These are phyloP conservation scores for Yamadazyma paraphyllophila DNA, from an alignment of 805 yeast species.

Conservation along the genomic window DNA sequence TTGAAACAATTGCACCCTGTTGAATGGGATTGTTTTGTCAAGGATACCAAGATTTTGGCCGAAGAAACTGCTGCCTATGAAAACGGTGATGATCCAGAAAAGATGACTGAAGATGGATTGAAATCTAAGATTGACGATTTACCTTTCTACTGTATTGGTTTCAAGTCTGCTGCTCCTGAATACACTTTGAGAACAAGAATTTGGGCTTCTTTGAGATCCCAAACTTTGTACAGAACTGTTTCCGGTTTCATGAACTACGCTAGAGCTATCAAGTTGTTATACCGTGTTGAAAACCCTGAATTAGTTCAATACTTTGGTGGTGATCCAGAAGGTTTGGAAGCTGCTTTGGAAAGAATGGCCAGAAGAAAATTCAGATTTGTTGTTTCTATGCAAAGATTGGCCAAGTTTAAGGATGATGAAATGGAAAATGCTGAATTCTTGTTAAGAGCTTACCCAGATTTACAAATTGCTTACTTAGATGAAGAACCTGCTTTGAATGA, in stretches of 20 bases:
- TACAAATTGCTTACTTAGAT: slow-evolving; percentile 62
- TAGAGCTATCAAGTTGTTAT: slow-evolving; percentile 44
- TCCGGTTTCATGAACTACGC: slow-evolving; percentile 49
- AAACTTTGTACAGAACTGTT: slow-evolving; percentile 46
- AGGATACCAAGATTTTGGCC: slow-evolving; percentile 53
- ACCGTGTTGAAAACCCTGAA: slow-evolving; percentile 45
- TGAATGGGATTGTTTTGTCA: slow-evolving; percentile 58
- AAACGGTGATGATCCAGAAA: slow-evolving; percentile 44
- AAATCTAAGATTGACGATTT: slow-evolving; percentile 40
- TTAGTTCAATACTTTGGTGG: slow-evolving; percentile 93
- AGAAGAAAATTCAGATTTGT: slow-evolving; percentile 62
- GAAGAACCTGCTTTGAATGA: slow-evolving; percentile 44
- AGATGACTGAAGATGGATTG: slow-evolving; percentile 30
- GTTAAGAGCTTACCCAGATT: slow-evolving; percentile 63
- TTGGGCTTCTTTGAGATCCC: slow-evolving; percentile 49
- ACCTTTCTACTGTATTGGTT: slow-evolving; percentile 47
- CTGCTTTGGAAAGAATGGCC: slow-evolving; percentile 81
- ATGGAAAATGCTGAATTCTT: slow-evolving; percentile 57
- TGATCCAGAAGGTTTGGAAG: slow-evolving; percentile 93
- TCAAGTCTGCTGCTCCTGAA: slow-evolving; percentile 48
- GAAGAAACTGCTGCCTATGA: slow-evolving; percentile 55
- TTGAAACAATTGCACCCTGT: slow-evolving; percentile 54
- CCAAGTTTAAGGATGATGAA: slow-evolving; percentile 54
- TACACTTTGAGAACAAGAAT: slow-evolving; percentile 46
- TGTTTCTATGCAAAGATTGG: slow-evolving; percentile 63